Conservation (phyloP, 2,329 filamentous ascomycete species). For the Pseudocercospora fuligena region DNA sequence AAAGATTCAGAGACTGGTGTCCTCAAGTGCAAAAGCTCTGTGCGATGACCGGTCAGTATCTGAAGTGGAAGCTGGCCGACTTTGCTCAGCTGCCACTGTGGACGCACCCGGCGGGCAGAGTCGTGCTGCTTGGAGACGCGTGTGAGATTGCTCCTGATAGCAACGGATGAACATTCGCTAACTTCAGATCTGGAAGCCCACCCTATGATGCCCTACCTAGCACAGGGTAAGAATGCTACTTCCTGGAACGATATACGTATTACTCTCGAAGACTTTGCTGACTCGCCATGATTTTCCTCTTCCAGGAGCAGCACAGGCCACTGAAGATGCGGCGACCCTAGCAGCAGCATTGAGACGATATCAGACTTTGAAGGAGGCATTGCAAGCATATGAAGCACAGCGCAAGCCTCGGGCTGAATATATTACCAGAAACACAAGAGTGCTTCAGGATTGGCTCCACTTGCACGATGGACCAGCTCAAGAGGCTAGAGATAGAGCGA, state of each 20-base stretch:
- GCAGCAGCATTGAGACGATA: constrained; percentile 29
- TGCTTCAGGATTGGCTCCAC: constrained; percentile 42
- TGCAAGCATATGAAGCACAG: constrained; percentile 27
- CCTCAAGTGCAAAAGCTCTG: constrained; percentile 38
- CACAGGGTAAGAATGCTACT: not conserved
- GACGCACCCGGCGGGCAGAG: constrained; percentile 57
- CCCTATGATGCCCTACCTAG: not conserved
- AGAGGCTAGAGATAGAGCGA: constrained; percentile 36
- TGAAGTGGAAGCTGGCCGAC: constrained; percentile 66
- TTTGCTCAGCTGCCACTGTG: constrained; percentile 63
- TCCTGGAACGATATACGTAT: no score
- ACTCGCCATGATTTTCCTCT: no score
- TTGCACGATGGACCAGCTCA: constrained; percentile 37
- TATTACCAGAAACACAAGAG: constrained; percentile 38
- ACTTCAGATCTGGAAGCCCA: not conserved
- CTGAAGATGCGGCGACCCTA: constrained; percentile 68
- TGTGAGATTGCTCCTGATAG: constrained; percentile 54
- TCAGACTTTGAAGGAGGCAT: constrained; percentile 22
- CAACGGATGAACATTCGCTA: not conserved
- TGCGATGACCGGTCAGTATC: constrained; percentile 54
- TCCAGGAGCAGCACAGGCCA: constrained; percentile 62
- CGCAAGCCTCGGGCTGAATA: constrained; percentile 34
- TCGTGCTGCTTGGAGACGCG: constrained; percentile 66
- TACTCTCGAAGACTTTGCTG: no score
- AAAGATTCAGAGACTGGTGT: constrained; percentile 40